phyloP scores from a whole-genome alignment of 2,329 filamentous ascomycete species.

The Dryadomyces quercivorus region DNA sequence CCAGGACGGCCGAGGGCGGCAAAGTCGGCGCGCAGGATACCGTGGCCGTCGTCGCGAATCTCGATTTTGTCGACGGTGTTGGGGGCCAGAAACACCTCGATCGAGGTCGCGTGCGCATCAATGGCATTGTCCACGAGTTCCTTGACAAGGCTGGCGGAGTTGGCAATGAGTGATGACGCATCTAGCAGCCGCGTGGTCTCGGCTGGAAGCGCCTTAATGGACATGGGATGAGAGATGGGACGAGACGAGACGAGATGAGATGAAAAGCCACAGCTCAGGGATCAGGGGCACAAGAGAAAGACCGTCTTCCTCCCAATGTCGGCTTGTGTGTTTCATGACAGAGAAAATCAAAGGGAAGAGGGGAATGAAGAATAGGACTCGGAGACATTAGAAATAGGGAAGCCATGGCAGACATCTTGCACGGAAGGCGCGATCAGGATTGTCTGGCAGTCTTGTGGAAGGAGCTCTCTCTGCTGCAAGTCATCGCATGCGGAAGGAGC shows the following conservation, averaged over 20 bases:
- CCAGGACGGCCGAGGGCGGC: constrained; percentile 49
- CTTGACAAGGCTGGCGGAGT: constrained; percentile 53
- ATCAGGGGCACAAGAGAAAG: too few relatives aligned
- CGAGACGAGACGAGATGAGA: too few relatives aligned
- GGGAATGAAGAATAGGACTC: not conserved
- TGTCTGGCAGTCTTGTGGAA: not conserved
- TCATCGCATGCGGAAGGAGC: not conserved
- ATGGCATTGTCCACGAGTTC: constrained; percentile 69
- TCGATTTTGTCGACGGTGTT: constrained; percentile 59
- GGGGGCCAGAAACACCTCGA: constrained; percentile 51
- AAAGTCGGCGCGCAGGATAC: constrained; percentile 52
- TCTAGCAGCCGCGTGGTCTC: constrained; percentile 43
- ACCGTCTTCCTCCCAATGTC: too few relatives aligned
- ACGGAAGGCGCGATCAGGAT: constrained; percentile 1
- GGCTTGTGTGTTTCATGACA: too few relatives aligned
- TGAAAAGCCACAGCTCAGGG: too few relatives aligned
- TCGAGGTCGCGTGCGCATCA: constrained; percentile 54
- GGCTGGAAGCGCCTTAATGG: constrained; percentile 36
- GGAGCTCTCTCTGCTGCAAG: not conserved
- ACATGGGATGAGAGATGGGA: constrained; percentile 21
- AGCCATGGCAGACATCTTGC: not conserved
- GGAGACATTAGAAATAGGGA: not conserved
- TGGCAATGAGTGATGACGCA: constrained; percentile 46
- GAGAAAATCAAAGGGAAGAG: not conserved
- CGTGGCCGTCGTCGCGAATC: constrained; percentile 62